phyloP scores from a whole-genome alignment of 805 yeast species.

The Candida takata region DNA sequence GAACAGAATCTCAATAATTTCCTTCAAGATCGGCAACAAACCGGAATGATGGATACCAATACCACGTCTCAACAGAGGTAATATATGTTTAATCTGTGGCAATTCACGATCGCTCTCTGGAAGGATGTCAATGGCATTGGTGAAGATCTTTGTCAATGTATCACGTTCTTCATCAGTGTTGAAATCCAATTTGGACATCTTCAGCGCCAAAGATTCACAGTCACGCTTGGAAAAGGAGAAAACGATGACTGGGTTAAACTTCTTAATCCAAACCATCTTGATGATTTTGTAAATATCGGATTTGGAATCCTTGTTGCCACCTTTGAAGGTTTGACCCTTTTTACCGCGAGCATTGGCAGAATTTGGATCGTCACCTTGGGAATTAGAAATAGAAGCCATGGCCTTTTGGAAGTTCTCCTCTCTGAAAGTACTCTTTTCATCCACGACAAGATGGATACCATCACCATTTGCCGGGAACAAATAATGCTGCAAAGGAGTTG shows the following conservation, averaged over 20 bases:
- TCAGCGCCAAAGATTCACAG: conserved; percentile 89
- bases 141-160: conserved; percentile 81
- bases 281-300: conserved; percentile 95
- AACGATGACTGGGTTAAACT: conserved; percentile 96
- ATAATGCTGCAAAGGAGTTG: conserved; percentile 97
- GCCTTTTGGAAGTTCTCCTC: conserved; percentile 98
- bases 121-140: conserved; percentile 78
- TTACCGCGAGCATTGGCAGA: conserved; percentile 58
- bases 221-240: conserved; percentile 97
- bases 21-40: conserved; percentile 84
- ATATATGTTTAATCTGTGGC: conserved; percentile 89
- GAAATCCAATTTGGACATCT: conserved; percentile 93
- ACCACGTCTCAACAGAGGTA: conserved; percentile 88
- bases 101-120: conserved; percentile 88
- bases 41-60: conserved; percentile 99
- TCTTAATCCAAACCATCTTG: conserved; percentile 95
- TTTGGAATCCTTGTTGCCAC: conserved; percentile 67
- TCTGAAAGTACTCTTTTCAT: conserved; percentile 91
- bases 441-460: conserved; percentile 96
- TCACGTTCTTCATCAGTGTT: conserved; percentile 92
- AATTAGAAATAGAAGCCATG: conserved; percentile 85
- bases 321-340: conserved; percentile 77
- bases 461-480: conserved; percentile 98
- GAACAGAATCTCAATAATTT: conserved; percentile 90
- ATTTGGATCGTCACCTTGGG: conserved; percentile 77